Evolutionary conservation across 169 alveolate genomes (phyloP).

Genomic region (Cryptosporidium meleagridis): DNA sequence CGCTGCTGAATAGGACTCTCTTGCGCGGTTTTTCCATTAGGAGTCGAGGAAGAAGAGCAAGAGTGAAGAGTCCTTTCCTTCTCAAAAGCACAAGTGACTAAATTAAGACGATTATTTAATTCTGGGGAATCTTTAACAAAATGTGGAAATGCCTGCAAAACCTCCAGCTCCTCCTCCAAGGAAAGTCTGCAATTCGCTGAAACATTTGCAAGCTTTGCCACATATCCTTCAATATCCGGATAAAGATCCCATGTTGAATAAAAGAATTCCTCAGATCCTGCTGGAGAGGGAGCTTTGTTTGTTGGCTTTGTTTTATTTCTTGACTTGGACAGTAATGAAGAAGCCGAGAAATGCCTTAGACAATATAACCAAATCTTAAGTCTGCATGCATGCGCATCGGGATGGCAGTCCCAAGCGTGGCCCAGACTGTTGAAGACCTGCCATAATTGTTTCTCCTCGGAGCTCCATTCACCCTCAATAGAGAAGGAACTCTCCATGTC

Average conservation of each 20-base stretch:
- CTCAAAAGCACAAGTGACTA: slow-evolving; percentile 49
- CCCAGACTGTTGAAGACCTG: slow-evolving; percentile 40
- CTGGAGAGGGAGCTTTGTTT: not conserved
- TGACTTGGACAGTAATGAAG: not conserved
- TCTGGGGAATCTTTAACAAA: slow-evolving; percentile 76
- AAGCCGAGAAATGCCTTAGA: slow-evolving; percentile 35
- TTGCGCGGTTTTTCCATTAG: too few relatives aligned
- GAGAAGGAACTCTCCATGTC: slow-evolving; percentile 38
- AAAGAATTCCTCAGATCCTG: not conserved
- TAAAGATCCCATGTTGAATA: slow-evolving; percentile 73
- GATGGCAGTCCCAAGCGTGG: slow-evolving; percentile 76
- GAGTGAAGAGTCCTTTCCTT: not conserved
- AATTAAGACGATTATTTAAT: slow-evolving; percentile 77
- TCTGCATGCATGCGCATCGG: slow-evolving; percentile 82
- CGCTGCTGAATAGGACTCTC: too few relatives aligned
- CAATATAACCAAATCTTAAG: slow-evolving; percentile 76
- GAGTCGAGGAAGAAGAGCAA: not conserved
- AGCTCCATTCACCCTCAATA: slow-evolving; percentile 22
- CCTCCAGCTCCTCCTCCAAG: slow-evolving; percentile 80
- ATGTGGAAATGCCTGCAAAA: slow-evolving; percentile 78
- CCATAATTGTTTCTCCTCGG: slow-evolving; percentile 79
- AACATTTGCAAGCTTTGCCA: slow-evolving; percentile 63
- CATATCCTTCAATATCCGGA: slow-evolving; percentile 74
- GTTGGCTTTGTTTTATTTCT: not conserved
- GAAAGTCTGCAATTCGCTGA: slow-evolving; percentile 82